Conservation (phyloP, 345 rosid species). For the Salix exigua region DNA sequence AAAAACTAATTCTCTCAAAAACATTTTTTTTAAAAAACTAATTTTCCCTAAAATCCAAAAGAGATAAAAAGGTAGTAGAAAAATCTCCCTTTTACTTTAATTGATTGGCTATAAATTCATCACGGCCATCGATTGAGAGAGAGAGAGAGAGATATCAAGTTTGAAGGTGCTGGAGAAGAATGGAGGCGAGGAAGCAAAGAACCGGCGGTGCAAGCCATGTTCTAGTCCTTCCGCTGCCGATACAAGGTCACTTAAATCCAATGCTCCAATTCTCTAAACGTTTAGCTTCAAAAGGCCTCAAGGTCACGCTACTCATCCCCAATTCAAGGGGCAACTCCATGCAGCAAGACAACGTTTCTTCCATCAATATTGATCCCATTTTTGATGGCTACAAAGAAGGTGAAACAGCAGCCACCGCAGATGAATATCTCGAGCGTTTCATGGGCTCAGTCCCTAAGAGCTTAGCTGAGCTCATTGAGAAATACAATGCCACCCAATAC, state of each 20-base stretch:
- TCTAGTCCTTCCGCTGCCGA: conserved; percentile 15
- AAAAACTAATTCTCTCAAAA: too few species aligned
- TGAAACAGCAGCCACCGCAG: conserved; percentile 10
- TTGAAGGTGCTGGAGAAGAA: background rate
- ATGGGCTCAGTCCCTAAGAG: conserved; percentile 13
- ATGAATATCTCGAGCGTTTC: conserved; percentile 25
- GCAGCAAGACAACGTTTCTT: conserved; percentile 3
- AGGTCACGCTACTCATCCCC: conserved; percentile 16
- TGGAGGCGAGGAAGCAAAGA: background rate
- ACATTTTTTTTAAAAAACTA: too few species aligned
- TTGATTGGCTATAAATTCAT: too few species aligned
- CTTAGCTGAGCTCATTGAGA: conserved; percentile 29
- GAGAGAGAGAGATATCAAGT: background rate
- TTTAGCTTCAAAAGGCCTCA: conserved; percentile 26
- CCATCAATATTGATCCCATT: conserved; percentile 29
- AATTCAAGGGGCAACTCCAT: conserved; percentile 14
- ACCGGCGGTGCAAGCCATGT: conserved; percentile 3
- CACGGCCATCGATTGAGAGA: background rate
- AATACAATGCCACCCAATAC: background rate
- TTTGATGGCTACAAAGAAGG: conserved; percentile 33
- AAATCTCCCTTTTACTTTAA: background rate
- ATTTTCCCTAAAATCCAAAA: background rate
- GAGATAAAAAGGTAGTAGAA: too few species aligned
- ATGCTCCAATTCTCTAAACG: conserved; percentile 31
- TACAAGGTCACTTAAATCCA: conserved; percentile 37